These are phyloP conservation scores for Planoprotostelium fungivorum DNA, from an alignment of 78 protist species.

Conservation along the genomic window DNA sequence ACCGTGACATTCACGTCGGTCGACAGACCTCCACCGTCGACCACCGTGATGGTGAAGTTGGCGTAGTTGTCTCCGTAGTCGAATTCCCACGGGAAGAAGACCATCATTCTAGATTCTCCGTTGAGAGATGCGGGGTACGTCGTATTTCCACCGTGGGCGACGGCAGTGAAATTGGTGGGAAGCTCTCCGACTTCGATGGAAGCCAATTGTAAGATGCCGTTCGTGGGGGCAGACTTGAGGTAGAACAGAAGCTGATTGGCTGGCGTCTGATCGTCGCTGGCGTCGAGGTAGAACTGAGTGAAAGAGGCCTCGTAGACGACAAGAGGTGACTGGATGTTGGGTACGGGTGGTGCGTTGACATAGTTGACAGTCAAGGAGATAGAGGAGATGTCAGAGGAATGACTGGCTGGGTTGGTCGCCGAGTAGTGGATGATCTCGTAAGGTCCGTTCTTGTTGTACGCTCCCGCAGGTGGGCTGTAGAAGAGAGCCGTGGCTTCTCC, in stretches of 20 bases:
- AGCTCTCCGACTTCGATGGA: background rate
- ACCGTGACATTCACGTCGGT: background rate
- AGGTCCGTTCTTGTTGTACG: background rate
- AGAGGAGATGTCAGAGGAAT: background rate
- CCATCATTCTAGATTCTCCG: background rate
- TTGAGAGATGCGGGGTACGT: background rate
- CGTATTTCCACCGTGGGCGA: too few species aligned
- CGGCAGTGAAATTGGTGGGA: background rate
- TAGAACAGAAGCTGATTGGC: background rate
- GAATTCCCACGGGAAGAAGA: background rate
- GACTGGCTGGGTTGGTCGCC: background rate
- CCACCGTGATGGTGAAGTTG: background rate
- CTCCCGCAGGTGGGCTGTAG: background rate
- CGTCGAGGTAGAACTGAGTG: background rate
- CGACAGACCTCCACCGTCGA: background rate
- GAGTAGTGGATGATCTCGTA: background rate
- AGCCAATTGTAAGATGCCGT: background rate
- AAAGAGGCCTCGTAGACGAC: background rate
- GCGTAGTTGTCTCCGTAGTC: background rate
- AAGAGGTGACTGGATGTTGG: background rate
- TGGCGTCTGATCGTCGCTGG: background rate
- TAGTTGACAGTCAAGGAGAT: background rate
- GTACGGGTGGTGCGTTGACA: background rate
- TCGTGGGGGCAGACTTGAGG: background rate
- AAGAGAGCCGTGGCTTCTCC: background rate